Base-by-base conservation (phyloP, 2,329 filamentous ascomycete genomes). In the Hymenoscyphus infarciens region DNA sequence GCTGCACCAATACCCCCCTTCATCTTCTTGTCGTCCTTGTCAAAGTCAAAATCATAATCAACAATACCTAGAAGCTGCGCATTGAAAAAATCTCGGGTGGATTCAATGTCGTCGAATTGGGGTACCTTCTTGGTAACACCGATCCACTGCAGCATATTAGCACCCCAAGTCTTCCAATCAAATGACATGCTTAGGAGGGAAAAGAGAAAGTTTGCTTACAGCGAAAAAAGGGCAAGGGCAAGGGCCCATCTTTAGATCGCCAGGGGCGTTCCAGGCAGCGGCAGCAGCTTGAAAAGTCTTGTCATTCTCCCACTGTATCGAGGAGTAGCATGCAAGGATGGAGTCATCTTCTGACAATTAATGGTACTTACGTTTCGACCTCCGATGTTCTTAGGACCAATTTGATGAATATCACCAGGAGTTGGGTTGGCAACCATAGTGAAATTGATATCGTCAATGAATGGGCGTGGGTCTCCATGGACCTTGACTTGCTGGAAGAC, bases 21-120 rank as follows among this genome's bases (percentile, higher is more conserved):
- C 29, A 55, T 8, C 35, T 59, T 52, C 15, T 33, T 42, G 22
- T 52, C 29, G 10, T 59, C 42, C 45, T 52, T 52, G 10, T 59
- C 42, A 22, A 33, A 33, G 42, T 38, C 42, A 22, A 33, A 33
- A 27, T 38, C 57, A 35, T 59, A 59, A 35, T 59, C 42, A 13
- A 59, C 42, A 13, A 25, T 52, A 15, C 57, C 57, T 19, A 59
- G 57, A 25, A 25, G n/a, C 13, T 42, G 33, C 33, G 19, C 31
- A 57, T 25, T 29, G 6, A 10, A 55, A 33, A 55, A 55, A 15
- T 55, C 56, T 16, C 16, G 22, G 25, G 29, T 8, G 1, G 56
- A 22, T 27, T 57, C 19, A n/a, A 13, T 15, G 38, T 57, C 56
- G 33, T 15, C 8, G 4, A 38, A 22, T 27, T 33, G 16, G 56